Evolutionary conservation across 1,284 basidiomycete genomes (phyloP).

Genomic region (Apiotrichum porosum): DNA sequence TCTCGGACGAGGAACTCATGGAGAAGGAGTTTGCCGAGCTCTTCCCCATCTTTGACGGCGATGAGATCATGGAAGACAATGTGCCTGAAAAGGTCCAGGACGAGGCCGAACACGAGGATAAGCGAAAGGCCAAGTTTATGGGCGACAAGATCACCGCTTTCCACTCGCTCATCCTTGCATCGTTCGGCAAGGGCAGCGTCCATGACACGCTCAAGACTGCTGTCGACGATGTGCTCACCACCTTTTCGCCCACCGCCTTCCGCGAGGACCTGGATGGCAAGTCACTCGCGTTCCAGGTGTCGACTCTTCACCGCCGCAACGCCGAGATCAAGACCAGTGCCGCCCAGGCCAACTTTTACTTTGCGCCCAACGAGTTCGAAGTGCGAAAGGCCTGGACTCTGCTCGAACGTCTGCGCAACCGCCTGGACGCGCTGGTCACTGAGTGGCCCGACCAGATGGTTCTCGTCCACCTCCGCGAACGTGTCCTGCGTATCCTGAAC

Average conservation of each 20-base stretch:
- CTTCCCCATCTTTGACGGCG: conserved; percentile 75
- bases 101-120: conserved; percentile 1
- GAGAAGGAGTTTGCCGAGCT: conserved; percentile 73
- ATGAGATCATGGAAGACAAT: conserved; percentile 35
- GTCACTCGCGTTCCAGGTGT: conserved; percentile 35
- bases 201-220: conserved; percentile 15
- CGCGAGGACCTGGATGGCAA: conserved; percentile 30
- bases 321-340: conserved; percentile 46
- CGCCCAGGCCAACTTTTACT: conserved; percentile 68
- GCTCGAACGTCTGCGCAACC: conserved; percentile 55
- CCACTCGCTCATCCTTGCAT: conserved; percentile 23
- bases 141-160: conserved; percentile 24
- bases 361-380: conserved; percentile 66
- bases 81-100: conserved; percentile 9
- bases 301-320: conserved; percentile 26
- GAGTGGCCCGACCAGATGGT: conserved; percentile 99
- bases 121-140: conserved; percentile 22
- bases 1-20: conserved; percentile 69
- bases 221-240: conserved; percentile 22
- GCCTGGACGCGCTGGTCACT: conserved; percentile 59
- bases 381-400: conserved; percentile 59
- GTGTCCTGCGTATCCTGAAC: conserved; percentile 65
- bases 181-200: conserved; percentile 14
- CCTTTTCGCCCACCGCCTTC: conserved; percentile 22
- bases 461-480: conserved; percentile 72